Conservation (phyloP, 805 yeast genomes). For the Kodamaea nitidulidarum region DNA sequence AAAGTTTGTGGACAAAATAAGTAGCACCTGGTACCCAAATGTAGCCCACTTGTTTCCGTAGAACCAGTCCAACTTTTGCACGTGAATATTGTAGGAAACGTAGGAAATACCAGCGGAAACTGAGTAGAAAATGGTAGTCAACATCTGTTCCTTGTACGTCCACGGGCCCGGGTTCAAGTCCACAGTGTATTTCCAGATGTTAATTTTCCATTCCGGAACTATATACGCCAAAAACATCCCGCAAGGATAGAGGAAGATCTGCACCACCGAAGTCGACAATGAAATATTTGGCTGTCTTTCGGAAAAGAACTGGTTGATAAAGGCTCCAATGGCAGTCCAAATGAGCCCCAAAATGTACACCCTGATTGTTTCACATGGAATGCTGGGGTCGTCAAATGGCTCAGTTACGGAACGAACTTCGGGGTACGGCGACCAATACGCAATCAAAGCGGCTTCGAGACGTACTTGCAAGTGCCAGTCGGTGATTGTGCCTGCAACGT, state of each 20-base stretch:
- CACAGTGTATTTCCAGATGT: conserved; percentile 32
- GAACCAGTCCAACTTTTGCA: conserved; percentile 15
- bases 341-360: conserved; percentile 50
- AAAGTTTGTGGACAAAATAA: conserved; percentile 22
- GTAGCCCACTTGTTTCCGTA: conserved; percentile 27
- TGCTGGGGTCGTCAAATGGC: conserved; percentile 46
- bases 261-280: conserved; percentile 41
- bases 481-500: conserved; percentile 1
- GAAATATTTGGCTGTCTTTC: conserved; percentile 50
- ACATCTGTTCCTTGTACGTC: conserved; percentile 62
- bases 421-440: conserved; percentile 40
- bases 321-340: conserved; percentile 52
- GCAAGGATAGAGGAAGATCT: conserved; percentile 44
- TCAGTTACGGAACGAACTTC: conserved; percentile 39
- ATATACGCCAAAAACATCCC: conserved; percentile 33
- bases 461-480: conserved; percentile 36
- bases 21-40: conserved; percentile 23
- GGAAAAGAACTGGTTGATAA: conserved; percentile 52
- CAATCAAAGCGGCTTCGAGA: conserved; percentile 36
- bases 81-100: conserved; percentile 12
- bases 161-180: conserved; percentile 61
- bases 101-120: conserved; percentile 28
- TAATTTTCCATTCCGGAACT: conserved; percentile 34
- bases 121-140: conserved; percentile 46
- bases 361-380: conserved; percentile 50